Evolutionary conservation across 306 rosid genomes (phyloP), one percentile per base, ranked within the genome.

Genomic region (Quercus alba): DNA sequence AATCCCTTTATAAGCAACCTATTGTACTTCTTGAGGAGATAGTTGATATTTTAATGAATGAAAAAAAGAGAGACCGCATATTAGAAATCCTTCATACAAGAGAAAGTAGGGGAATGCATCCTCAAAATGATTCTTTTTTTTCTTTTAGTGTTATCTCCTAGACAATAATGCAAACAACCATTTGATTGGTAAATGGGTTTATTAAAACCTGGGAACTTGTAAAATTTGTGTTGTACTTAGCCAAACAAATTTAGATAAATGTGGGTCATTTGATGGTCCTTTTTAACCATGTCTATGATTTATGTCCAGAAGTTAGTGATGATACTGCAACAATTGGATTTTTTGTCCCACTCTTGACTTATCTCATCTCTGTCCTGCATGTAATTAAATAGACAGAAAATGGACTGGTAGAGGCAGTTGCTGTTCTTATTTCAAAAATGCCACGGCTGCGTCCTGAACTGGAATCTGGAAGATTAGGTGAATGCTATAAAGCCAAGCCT

Each of bases 321-420:
- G 74, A 58, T 75, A 72, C 64, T 73, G 75, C 58, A 73, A 25
- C 78, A 81, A 75, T 74, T 18, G 18, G 55, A 66, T 66, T 76
- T 62, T 76, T 21, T 56, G 30, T 72, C 30, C 58, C 46, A 7
- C 72, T 44, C 26, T 11, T 73, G 25, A 57, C 75, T 80, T 84
- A 66, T 76, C 82, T 85, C 72, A 76, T 80, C 75, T 72, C 44
- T 56, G 51, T 63, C n/a, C 28, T 66, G 35, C 78, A 9, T 80
- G 56, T 79, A 79, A 72, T 77, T 78, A 51, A 75, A 71, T 87
- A 94, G 99, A 79, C 84, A 61, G 99, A 94, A 84, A 94, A 94
- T 83, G 99, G 99, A 73, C 88, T 90, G 70, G 97, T 94, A 61
- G 99, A 94, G 89, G 88, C 97, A 70, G 96, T 94, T 63, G 97